Conservation (phyloP, 192 early-diverging fungal species). For the Haplosporangium gracile region DNA sequence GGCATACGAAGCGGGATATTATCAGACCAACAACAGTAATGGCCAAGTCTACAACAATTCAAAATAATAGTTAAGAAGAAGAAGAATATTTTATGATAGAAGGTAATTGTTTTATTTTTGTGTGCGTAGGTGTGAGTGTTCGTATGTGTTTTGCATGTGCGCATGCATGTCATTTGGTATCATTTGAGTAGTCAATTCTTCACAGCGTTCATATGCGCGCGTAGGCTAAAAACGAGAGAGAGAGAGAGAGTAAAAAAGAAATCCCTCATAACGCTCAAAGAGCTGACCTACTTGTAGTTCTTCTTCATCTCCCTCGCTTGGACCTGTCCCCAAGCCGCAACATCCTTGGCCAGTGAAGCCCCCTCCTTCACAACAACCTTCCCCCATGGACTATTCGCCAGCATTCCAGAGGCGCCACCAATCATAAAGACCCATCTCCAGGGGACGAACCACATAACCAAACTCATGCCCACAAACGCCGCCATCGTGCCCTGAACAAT, state of each 20-base stretch:
- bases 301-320: slow-evolving; percentile 29
- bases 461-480: slow-evolving; percentile 44
- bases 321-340: slow-evolving; percentile 34
- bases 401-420: slow-evolving; percentile 70
- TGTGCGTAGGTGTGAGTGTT: too few species aligned
- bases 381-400: slow-evolving; percentile 71
- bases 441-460: slow-evolving; percentile 62
- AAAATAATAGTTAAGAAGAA: background rate
- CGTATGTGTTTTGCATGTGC: too few species aligned
- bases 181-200: too few species aligned
- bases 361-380: slow-evolving; percentile 51
- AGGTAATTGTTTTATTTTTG: too few species aligned
- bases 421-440: slow-evolving; percentile 63
- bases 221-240: too few species aligned
- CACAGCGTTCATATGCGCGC: too few species aligned
- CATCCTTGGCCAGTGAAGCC: slow-evolving; percentile 24
- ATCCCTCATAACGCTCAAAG: background rate
- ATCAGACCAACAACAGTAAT: background rate
- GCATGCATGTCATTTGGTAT: too few species aligned
- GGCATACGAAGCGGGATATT: background rate
- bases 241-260: too few species aligned
- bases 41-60: background rate
- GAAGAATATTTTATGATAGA: too few species aligned
- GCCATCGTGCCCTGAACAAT: slow-evolving; percentile 58
- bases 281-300: background rate